Conservation (phyloP, 345 rosid species). For the Aegle marmelos region DNA sequence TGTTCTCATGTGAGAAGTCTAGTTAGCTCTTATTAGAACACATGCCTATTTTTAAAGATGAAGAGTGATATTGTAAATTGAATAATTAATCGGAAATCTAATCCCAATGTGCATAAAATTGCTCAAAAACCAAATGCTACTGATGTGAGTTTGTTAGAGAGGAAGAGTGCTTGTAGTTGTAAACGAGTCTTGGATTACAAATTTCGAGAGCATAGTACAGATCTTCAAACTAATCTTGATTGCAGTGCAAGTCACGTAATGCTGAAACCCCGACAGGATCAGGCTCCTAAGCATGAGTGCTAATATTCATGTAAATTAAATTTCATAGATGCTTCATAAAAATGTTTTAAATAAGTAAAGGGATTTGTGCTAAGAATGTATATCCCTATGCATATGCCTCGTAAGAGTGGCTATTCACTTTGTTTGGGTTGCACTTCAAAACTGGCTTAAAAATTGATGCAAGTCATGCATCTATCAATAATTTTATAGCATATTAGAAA, state of each 20-base stretch:
- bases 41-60: too few relatives aligned
- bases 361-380: neutral
- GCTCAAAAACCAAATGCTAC: neutral
- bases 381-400: too few relatives aligned
- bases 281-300: neutral
- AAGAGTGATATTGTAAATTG: neutral
- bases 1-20: too few relatives aligned
- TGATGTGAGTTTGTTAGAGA: neutral
- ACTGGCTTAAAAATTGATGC: too few relatives aligned
- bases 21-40: too few relatives aligned
- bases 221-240: neutral
- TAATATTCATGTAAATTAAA: neutral
- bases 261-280: slow-evolving; percentile 1
- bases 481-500: too few relatives aligned
- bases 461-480: too few relatives aligned
- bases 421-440: too few relatives aligned
- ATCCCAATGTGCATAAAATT: neutral
- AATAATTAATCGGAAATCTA: neutral
- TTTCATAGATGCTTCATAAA: neutral
- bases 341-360: neutral
- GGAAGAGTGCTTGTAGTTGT: too few relatives aligned
- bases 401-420: too few relatives aligned
- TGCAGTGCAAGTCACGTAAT: neutral
- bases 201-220: neutral
- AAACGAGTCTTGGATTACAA: neutral